These are phyloP conservation scores for Leptodermis oblonga DNA, from an alignment of 257 asterid species.

Conservation along the genomic window DNA sequence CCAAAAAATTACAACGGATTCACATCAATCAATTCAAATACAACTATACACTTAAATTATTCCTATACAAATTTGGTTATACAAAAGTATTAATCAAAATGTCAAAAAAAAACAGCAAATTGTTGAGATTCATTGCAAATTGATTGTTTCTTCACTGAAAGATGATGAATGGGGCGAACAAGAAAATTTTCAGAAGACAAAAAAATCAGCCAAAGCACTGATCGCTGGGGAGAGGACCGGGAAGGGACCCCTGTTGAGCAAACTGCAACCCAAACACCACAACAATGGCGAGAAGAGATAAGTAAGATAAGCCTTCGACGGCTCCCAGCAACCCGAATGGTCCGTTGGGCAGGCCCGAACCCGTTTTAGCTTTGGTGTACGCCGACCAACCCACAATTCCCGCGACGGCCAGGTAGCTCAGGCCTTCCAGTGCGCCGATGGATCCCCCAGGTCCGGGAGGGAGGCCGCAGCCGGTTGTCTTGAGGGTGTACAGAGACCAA, in stretches of 20 bases:
- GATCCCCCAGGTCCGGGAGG: conserved; percentile 96
- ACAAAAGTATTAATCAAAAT: too few relatives aligned
- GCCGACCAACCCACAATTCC: conserved; percentile 85
- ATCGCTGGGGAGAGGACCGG: conserved; percentile 73
- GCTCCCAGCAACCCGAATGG: conserved; percentile 83
- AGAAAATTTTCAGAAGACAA: neutral
- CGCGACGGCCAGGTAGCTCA: conserved; percentile 71
- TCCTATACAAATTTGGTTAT: too few relatives aligned
- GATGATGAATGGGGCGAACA: neutral
- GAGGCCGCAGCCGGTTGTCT: conserved; percentile 87
- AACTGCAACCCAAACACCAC: conserved; percentile 75
- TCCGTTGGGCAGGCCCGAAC: conserved; percentile 88
- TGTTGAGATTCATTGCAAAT: too few relatives aligned
- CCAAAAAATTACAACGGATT: too few relatives aligned
- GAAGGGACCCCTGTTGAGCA: conserved; percentile 64
- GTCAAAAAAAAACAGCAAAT: too few relatives aligned
- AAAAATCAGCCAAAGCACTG: conserved; percentile 64
- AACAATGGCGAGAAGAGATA: conserved; percentile 57
- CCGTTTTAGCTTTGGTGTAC: conserved; percentile 72
- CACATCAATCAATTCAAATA: too few relatives aligned
- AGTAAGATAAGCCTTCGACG: conserved; percentile 82
- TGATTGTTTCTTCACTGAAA: too few relatives aligned
- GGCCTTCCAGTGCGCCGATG: conserved; percentile 83
- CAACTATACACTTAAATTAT: too few relatives aligned
- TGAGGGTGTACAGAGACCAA: conserved; percentile 86